These are phyloP conservation scores for Cladophialophora carrionii DNA, from an alignment of 2,329 filamentous ascomycete genomes.

Conservation along the genomic window DNA sequence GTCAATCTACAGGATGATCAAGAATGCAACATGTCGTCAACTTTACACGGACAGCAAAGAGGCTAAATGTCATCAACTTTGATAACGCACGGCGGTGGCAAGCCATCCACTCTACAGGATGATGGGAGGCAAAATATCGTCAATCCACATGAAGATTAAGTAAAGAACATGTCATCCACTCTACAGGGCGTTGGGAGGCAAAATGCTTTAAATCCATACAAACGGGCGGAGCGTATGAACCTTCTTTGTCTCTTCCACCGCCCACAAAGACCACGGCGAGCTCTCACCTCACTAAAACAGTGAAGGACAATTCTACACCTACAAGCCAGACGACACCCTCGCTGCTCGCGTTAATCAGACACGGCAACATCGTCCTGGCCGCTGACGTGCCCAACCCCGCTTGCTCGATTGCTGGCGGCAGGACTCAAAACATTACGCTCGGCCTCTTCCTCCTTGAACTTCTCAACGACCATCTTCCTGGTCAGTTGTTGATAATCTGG, in stretches of 20 bases:
- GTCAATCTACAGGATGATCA: too few relatives aligned
- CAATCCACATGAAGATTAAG: too few relatives aligned
- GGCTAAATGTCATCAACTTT: too few relatives aligned
- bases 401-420: slow-evolving; percentile 24
- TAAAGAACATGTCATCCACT: too few relatives aligned
- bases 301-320: background rate
- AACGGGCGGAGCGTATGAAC: too few relatives aligned
- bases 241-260: too few relatives aligned
- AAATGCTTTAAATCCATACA: too few relatives aligned
- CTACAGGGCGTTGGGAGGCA: too few relatives aligned
- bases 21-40: background rate
- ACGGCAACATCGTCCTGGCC: slow-evolving; percentile 27
- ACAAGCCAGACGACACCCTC: background rate
- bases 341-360: slow-evolving; percentile 19
- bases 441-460: slow-evolving; percentile 46
- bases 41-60: background rate
- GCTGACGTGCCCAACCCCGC: slow-evolving; percentile 9
- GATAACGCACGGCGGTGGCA: too few relatives aligned
- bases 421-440: slow-evolving; percentile 29
- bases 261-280: too few relatives aligned
- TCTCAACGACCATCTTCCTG: slow-evolving; percentile 51
- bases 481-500: slow-evolving; percentile 54
- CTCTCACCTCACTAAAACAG: background rate
- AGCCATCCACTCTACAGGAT: too few relatives aligned
- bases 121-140: too few relatives aligned